Evolutionary conservation across 2,329 filamentous ascomycete species (phyloP), one percentile per base, ranked within the genome.

Genomic region (Neonectria magnoliae): DNA sequence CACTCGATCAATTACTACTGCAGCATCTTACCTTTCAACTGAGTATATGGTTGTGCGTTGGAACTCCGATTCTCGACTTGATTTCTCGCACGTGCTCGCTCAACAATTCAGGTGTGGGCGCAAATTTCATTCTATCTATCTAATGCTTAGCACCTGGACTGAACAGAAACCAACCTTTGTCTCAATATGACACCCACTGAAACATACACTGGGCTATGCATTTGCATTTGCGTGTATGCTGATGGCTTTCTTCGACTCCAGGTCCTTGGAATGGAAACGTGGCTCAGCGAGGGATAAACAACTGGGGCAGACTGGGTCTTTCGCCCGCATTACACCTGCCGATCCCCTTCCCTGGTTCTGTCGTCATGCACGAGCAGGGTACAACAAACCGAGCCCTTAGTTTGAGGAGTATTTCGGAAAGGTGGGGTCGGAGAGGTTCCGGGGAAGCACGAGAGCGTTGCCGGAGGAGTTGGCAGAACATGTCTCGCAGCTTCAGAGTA

Each of bases 391-490:
- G 58, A 63, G 47, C 52, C 52, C 31, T 31, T 51, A 63, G 50
- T 65, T 66, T 51, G 55, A 55, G 65, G 36, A 54, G 48, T 47
- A 60, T 57, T 57, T 60, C 52, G 68, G 62, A 65, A 57, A 69
- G 67, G 71, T 69, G 65, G 69, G 68, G 65, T 58, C 54, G 63
- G 57, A 60, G 51, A 68, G 68, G 63, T 54, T 50, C 45, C 68
- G 71, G 71, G 70, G 71, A 73, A 67, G 71, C 68, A 71, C 56
- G 53, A 68, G 45, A 59, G 38, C 72, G 56, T 68, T 67, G 63
- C 71, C 71, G 71, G 67, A 51, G 58, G 53, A 64, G 62, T 56
- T 70, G 57, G 67, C 63, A 57, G 64, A 68, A 66, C 65, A 67
- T 65, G 68, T 69, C 66, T 68, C 67, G 71, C 68, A 73, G 71